A percentile compares a stretch with the other conserved stretches of the same genome.
phyloP scores from a whole-genome alignment of 192 early-diverging fungal species.

The Entomortierella beljakovae region DNA sequence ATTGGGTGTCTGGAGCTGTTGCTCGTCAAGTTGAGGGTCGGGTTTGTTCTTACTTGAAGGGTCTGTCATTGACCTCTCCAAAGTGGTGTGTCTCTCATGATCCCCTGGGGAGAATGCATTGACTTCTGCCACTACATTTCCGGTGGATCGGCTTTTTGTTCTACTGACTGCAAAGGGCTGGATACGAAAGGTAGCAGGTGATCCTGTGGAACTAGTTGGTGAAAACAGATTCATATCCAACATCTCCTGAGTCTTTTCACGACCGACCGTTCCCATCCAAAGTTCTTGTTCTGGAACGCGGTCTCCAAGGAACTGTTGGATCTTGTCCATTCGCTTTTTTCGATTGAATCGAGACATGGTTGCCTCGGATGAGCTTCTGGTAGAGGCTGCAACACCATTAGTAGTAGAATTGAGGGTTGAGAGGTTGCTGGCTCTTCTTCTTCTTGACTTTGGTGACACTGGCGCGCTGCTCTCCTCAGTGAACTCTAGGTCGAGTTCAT shows the following conservation, averaged over 20 bases:
- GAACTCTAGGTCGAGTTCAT: too few species aligned
- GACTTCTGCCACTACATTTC: neutral
- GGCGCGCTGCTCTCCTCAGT: neutral
- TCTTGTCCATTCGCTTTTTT: constrained; percentile 58
- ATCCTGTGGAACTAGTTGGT: constrained; percentile 1
- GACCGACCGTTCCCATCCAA: constrained; percentile 43
- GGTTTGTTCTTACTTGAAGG: neutral
- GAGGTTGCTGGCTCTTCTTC: constrained; percentile 1
- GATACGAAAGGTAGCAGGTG: neutral
- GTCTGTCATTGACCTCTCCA: constrained; percentile 29
- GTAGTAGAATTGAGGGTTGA: neutral
- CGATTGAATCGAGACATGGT: constrained; percentile 13
- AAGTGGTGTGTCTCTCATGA: neutral
- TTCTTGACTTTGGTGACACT: neutral
- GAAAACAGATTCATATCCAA: constrained; percentile 31
- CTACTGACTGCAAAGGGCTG: constrained; percentile 10
- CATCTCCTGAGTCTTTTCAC: constrained; percentile 33
- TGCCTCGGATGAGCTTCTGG: neutral
- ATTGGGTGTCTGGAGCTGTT: neutral
- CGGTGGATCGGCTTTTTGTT: neutral
- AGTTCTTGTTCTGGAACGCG: constrained; percentile 50
- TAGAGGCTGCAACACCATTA: neutral
- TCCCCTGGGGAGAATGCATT: neutral
- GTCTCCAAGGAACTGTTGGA: constrained; percentile 58
- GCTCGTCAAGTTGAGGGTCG: neutral